These are phyloP conservation scores for Dactylellina parvicollis DNA, from an alignment of 2,329 filamentous ascomycete species.

Conservation along the genomic window DNA sequence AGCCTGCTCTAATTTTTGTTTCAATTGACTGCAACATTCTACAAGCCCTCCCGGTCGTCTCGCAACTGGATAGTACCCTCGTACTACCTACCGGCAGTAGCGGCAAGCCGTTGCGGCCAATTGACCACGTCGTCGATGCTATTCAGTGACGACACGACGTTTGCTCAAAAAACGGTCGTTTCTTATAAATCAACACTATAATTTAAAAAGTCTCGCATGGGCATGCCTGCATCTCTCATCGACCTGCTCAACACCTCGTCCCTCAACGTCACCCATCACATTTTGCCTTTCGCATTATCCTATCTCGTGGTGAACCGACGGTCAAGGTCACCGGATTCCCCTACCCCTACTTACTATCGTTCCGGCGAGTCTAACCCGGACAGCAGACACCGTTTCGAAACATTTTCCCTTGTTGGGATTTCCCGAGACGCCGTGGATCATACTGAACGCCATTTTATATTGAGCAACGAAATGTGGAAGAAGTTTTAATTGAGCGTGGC, in stretches of 20 bases:
- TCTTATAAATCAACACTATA: constrained; percentile 18
- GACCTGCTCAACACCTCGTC: constrained; percentile 20
- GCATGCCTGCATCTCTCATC: constrained; percentile 32
- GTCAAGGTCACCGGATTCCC: constrained; percentile 24
- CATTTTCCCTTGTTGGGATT: constrained; percentile 5
- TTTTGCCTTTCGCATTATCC: constrained; percentile 4
- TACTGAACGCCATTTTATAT: neutral
- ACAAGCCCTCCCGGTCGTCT: constrained; percentile 3
- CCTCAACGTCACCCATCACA: constrained; percentile 10
- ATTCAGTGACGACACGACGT: neutral
- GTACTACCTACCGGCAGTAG: constrained; percentile 17
- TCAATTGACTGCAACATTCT: neutral
- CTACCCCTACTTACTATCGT: constrained; percentile 20
- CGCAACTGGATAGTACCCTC: neutral
- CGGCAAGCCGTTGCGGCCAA: constrained; percentile 15
- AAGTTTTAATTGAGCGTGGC: too few relatives aligned
- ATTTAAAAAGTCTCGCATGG: constrained; percentile 33
- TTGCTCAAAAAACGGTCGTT: constrained; percentile 9
- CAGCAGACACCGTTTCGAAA: constrained; percentile 30
- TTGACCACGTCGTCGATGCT: constrained; percentile 13
- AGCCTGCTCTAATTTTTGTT: constrained; percentile 8
- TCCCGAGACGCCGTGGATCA: neutral
- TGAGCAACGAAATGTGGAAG: neutral
- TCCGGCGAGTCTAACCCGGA: constrained; percentile 7
- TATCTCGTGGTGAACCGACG: constrained; percentile 14